Percentiles rank a stretch among this genome's conserved stretches.
Conservation (phyloP, 495 filamentous ascomycete species). For the Xylaria venustula region DNA sequence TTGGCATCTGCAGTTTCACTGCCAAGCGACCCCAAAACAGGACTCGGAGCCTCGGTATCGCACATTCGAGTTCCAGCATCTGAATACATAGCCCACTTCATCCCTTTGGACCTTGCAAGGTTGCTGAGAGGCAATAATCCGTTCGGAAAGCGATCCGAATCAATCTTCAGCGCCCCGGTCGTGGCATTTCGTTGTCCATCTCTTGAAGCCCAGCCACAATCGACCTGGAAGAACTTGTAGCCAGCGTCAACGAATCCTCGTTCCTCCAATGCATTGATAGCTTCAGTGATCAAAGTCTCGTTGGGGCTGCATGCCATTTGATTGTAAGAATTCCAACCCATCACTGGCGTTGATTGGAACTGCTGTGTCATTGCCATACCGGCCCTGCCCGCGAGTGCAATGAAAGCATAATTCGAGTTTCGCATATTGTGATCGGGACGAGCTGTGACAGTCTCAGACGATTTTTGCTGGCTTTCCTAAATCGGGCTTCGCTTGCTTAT, state of each 20-base stretch:
- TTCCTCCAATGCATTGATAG: neutral
- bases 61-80: constrained; percentile 4
- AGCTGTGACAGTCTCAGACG: neutral
- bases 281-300: neutral
- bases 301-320: constrained; percentile 2
- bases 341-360: constrained; percentile 6
- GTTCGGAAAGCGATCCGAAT: neutral
- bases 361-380: neutral
- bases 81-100: constrained; percentile 8
- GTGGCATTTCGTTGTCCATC: constrained; percentile 3
- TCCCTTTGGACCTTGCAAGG: constrained; percentile 1
- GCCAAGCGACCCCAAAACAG: neutral
- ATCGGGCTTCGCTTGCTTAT: neutral
- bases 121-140: neutral
- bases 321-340: constrained; percentile 6
- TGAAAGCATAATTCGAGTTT: neutral
- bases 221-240: constrained; percentile 1
- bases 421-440: neutral
- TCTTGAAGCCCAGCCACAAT: constrained; percentile 5
- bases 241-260: constrained; percentile 4
- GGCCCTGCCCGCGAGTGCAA: neutral
- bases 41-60: neutral
- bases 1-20: neutral
- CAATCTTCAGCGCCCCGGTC: constrained; percentile 4
- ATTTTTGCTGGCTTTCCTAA: neutral